phyloP scores from a whole-genome alignment of 805 yeast species.

The Saccharomycopsis microspora region DNA sequence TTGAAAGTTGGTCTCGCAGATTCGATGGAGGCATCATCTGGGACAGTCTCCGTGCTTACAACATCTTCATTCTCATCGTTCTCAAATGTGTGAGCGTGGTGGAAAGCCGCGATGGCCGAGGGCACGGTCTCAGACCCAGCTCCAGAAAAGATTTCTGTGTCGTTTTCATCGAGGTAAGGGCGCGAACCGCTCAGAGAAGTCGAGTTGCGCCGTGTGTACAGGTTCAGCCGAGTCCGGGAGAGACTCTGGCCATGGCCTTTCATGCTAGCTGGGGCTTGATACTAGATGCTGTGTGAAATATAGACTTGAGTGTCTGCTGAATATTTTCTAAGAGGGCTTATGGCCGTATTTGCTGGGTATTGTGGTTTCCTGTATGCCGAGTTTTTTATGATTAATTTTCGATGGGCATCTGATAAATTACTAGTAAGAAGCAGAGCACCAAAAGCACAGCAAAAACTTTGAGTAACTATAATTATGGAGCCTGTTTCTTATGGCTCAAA shows the following conservation, averaged over 20 bases:
- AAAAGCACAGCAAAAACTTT: too few relatives aligned
- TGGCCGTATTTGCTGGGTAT: too few relatives aligned
- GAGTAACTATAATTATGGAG: too few relatives aligned
- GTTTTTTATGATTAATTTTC: too few relatives aligned
- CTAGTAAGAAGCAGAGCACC: too few relatives aligned
- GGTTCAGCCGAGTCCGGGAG: slow-evolving; percentile 12
- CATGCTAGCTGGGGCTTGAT: too few relatives aligned
- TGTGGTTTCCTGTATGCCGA: too few relatives aligned
- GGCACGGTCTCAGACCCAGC: slow-evolving; percentile 70
- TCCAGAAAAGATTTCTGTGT: slow-evolving; percentile 64
- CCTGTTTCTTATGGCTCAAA: too few relatives aligned
- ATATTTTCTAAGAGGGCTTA: too few relatives aligned
- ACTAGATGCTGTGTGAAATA: too few relatives aligned
- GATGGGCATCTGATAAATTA: too few relatives aligned
- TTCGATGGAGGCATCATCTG: slow-evolving; percentile 20
- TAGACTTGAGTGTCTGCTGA: too few relatives aligned
- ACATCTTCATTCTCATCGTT: neutral
- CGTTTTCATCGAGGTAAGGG: slow-evolving; percentile 35
- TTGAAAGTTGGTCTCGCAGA: slow-evolving; percentile 37
- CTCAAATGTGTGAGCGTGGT: slow-evolving; percentile 48
- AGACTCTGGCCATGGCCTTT: neutral
- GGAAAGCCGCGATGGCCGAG: slow-evolving; percentile 66
- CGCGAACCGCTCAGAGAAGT: slow-evolving; percentile 5
- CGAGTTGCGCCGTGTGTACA: slow-evolving; percentile 10
- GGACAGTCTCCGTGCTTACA: neutral